These are phyloP conservation scores for Ambrosia artemisiifolia DNA, from an alignment of 129 eudicot species.

Conservation along the genomic window DNA sequence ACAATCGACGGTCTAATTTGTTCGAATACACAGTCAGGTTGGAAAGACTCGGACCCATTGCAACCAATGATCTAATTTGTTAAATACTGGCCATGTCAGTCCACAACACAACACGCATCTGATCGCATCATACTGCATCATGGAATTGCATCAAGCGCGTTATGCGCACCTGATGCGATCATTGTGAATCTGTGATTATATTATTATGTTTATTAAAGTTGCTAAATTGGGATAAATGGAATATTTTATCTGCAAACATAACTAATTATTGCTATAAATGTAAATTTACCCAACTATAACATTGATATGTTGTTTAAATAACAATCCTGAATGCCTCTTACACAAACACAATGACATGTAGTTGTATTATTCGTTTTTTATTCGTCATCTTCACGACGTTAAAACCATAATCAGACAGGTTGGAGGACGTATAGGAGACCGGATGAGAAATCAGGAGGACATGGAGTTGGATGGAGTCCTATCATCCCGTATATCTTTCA, in stretches of 20 bases:
- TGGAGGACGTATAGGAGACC: constrained; percentile 99
- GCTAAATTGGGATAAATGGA: background rate
- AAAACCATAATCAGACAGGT: constrained; percentile 84
- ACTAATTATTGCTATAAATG: background rate
- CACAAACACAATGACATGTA: background rate
- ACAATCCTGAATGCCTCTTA: background rate
- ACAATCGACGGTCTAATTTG: too few species aligned
- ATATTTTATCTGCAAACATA: background rate
- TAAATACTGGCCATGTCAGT: too few species aligned
- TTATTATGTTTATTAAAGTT: background rate
- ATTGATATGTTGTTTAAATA: background rate
- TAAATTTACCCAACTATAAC: background rate
- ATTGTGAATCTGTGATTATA: background rate
- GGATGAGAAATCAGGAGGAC: constrained; percentile 98
- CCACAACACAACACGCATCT: too few species aligned
- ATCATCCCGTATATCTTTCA: constrained; percentile 75
- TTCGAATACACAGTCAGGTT: too few species aligned
- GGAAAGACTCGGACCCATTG: too few species aligned
- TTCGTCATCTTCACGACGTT: constrained; percentile 28
- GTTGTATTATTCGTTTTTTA: background rate
- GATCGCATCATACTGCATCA: too few species aligned
- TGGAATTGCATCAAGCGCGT: too few species aligned
- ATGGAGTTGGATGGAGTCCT: constrained; percentile 99
- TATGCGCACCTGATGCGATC: too few species aligned
- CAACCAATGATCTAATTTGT: too few species aligned